These are phyloP conservation scores for Lunularia cruciata DNA, from an alignment of 225 moss, liverwort and hornwort genomes.

Conservation along the genomic window DNA sequence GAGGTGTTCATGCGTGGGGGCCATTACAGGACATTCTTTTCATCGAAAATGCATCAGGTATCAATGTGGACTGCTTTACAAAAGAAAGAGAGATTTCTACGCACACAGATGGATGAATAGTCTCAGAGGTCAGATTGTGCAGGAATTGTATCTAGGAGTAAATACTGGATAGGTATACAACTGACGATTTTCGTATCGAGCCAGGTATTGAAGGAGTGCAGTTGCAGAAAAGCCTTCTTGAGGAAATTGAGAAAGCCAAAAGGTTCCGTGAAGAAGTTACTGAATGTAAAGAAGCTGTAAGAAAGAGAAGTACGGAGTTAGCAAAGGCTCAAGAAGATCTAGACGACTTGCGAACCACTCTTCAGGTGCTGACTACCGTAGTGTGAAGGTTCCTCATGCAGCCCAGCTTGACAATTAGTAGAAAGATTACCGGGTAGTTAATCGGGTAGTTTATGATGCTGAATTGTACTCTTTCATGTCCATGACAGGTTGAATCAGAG, in stretches of 20 bases:
- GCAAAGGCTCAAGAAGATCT: slow-evolving; percentile 44
- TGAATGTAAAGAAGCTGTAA: slow-evolving; percentile 52
- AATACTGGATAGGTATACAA: background rate
- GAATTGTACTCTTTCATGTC: background rate
- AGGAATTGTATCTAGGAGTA: background rate
- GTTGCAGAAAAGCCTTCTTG: slow-evolving; percentile 52
- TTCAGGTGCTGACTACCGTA: slow-evolving; percentile 61
- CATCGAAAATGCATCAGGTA: slow-evolving; percentile 88
- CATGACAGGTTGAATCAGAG: slow-evolving; percentile 66
- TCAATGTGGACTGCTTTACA: too few species aligned
- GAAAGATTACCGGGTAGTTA: background rate
- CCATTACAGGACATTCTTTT: slow-evolving; percentile 71
- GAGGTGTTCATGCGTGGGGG: slow-evolving; percentile 80
- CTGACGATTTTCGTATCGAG: slow-evolving; percentile 7
- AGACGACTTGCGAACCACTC: slow-evolving; percentile 54
- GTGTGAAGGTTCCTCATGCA: background rate
- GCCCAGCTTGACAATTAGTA: too few species aligned
- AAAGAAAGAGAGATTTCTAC: background rate
- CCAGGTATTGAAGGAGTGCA: slow-evolving; percentile 73
- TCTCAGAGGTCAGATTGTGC: background rate
- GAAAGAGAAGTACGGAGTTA: slow-evolving; percentile 55
- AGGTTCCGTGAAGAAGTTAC: slow-evolving; percentile 54
- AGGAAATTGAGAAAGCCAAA: slow-evolving; percentile 64
- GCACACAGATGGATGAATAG: background rate
- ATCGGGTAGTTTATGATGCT: background rate